phyloP scores from a whole-genome alignment of 2,329 filamentous ascomycete species.

The Trichophaea hybrida region DNA sequence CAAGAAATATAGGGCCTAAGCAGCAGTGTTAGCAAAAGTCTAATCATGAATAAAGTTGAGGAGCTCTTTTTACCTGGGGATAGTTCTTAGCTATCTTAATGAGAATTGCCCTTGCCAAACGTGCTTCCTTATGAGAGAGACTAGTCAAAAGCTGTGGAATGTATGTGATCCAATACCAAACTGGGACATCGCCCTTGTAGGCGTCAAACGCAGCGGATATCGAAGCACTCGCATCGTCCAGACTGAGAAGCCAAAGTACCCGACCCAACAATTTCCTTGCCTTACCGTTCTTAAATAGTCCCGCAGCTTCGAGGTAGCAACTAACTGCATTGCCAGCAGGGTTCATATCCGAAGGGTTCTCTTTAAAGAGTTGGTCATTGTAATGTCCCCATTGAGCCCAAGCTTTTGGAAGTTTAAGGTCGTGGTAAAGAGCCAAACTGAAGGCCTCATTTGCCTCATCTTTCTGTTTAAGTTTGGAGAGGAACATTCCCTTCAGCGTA shows the following conservation, averaged over 20 bases:
- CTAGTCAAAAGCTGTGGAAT: slow-evolving; percentile 92
- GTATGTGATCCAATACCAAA: slow-evolving; percentile 99
- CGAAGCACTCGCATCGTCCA: slow-evolving; percentile 74
- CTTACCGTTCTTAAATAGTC: slow-evolving; percentile 93
- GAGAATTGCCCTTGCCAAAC: slow-evolving; percentile 70
- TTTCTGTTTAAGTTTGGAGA: slow-evolving; percentile 82
- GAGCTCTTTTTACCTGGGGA: slow-evolving; percentile 46
- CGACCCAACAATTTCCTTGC: slow-evolving; percentile 84
- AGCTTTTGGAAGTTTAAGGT: slow-evolving; percentile 86
- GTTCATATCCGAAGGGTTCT: slow-evolving; percentile 65
- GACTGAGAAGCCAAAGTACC: slow-evolving; percentile 86
- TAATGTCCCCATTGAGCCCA: slow-evolving; percentile 99
- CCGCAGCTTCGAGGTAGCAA: slow-evolving; percentile 89
- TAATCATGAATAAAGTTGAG: background rate
- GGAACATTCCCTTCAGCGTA: slow-evolving; percentile 97
- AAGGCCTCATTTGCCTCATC: slow-evolving; percentile 88
- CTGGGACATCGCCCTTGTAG: slow-evolving; percentile 91
- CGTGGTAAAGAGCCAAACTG: slow-evolving; percentile 87
- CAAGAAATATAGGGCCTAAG: slow-evolving; percentile 71
- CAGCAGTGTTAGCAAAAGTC: slow-evolving; percentile 22
- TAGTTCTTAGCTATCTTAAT: slow-evolving; percentile 91
- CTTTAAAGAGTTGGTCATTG: slow-evolving; percentile 92
- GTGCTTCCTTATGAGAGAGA: slow-evolving; percentile 78
- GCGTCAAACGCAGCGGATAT: slow-evolving; percentile 81
- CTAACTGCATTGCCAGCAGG: slow-evolving; percentile 83